phyloP scores from a whole-genome alignment of 1,284 basidiomycete genomes.

The Fomes fomentarius region DNA sequence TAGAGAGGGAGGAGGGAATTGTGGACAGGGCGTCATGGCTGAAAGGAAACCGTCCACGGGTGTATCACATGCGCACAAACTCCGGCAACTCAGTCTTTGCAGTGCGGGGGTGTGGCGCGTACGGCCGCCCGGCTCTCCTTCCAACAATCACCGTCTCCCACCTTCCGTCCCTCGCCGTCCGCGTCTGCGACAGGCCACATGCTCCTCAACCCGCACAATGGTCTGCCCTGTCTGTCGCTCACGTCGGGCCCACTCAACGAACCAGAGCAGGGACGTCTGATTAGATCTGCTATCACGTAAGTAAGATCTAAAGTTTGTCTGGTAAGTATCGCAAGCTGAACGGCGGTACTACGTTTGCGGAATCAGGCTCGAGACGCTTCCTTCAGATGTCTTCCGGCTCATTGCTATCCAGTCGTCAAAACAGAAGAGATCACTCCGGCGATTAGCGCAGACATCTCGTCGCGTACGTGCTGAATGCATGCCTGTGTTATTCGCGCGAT shows the following conservation, averaged over 20 bases:
- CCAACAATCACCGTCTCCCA: too few species aligned
- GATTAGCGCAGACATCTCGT: background rate
- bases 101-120: too few species aligned
- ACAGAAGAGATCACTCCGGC: background rate
- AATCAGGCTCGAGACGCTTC: slow-evolving; percentile 2
- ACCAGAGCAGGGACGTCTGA: background rate
- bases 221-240: too few species aligned
- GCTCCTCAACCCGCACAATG: too few species aligned
- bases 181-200: too few species aligned
- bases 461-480: slow-evolving; percentile 1
- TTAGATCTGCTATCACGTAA: background rate
- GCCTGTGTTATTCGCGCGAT: slow-evolving; percentile 5
- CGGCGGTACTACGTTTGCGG: background rate
- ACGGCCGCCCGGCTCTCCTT: too few species aligned
- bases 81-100: background rate
- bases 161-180: too few species aligned
- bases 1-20: background rate
- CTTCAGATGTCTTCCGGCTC: slow-evolving; percentile 5
- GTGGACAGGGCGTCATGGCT: background rate
- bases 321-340: background rate
- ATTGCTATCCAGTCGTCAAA: background rate
- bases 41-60: background rate
- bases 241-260: too few species aligned
- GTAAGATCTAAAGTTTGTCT: background rate
- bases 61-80: background rate